Evolutionary conservation across 768 basidiomycete genomes (phyloP), one percentile per base, ranked within the genome.

Genomic region (Rickenella mellea): DNA sequence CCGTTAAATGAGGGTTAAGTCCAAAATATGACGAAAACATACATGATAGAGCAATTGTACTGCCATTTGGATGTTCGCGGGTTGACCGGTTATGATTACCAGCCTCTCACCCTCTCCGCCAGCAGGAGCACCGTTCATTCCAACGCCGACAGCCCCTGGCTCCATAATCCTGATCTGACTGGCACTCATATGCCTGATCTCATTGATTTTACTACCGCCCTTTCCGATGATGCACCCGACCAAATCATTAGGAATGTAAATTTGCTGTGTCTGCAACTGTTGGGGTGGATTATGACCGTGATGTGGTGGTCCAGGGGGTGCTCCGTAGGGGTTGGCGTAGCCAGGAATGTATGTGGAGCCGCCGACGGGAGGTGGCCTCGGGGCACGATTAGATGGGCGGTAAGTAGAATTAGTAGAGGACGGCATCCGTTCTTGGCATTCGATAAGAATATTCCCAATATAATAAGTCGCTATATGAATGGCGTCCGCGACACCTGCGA

Each of bases 381-480:
- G 42, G 8, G 48, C 74, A 68, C 33, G 75, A 61, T 54, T 70
- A 63, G 52, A 69, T 35, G 85, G 90, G 33, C 80, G 81, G 58
- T 82, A 87, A 25, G 64, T 71, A 1, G 78, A 78, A 54, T 66
- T 63, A 39, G 73, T 65, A 44, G 79, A 67, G 39, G 85, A 69
- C 4, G 86, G 86, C 74, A 76, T 76, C 45, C 83, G 81, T 48
- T 89, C 86, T 57, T 89, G 83, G 5, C 90, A 83, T 59, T 96
- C 91, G 51, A 94, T 84, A 42, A 99, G 80, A 54, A 98, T 96
- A 50, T 92, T 97, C 42, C 96, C 96, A 48, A 99, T 93, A 61
- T 99, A 98, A 66, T 98, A 99, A 3, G 94, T 97, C 29, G 96
- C 96, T 48, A 99, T 99, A 61, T 99, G 96, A 44, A 99, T 92